Evolutionary conservation across 306 rosid species (phyloP).

Genomic region (Vigna reflexopilosa): DNA sequence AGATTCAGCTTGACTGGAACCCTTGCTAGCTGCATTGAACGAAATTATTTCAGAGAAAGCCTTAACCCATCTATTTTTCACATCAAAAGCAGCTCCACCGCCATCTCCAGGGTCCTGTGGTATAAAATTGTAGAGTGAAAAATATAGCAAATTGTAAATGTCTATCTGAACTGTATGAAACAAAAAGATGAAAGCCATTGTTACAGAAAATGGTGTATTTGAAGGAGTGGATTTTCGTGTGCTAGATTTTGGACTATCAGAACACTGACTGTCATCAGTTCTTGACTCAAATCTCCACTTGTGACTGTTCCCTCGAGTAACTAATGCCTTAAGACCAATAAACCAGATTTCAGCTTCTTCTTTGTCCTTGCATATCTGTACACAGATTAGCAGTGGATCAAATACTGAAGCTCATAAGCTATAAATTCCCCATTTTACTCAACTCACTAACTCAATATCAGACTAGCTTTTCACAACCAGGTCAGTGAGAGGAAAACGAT

Average conservation of each 20-base stretch:
- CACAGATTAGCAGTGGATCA: conserved; percentile 50
- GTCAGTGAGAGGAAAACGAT: conserved; percentile 18
- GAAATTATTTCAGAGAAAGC: conserved; percentile 84
- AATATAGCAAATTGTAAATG: conserved; percentile 36
- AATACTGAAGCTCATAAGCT: conserved; percentile 31
- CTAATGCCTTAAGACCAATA: conserved; percentile 89
- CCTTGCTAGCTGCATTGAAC: conserved; percentile 61
- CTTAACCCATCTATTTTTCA: conserved; percentile 70
- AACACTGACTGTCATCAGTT: conserved; percentile 54
- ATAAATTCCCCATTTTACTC: conserved; percentile 25
- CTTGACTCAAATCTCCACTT: conserved; percentile 65
- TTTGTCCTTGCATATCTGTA: conserved; percentile 97
- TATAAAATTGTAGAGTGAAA: conserved; percentile 33
- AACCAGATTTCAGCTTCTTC: conserved; percentile 98
- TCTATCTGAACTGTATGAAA: conserved; percentile 39
- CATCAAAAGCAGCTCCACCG: conserved; percentile 56
- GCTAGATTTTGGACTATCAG: conserved; percentile 67
- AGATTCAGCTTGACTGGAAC: conserved; percentile 60
- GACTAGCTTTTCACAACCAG: conserved; percentile 38
- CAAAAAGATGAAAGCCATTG: conserved; percentile 37
- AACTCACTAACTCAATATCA: conserved; percentile 13
- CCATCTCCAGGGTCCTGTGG: conserved; percentile 77
- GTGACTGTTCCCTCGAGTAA: conserved; percentile 61
- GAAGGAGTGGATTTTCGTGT: conserved; percentile 68
- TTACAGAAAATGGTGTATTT: conserved; percentile 66